phyloP scores from a whole-genome alignment of 1,139 yeast species.

The Candida albicans region DNA sequence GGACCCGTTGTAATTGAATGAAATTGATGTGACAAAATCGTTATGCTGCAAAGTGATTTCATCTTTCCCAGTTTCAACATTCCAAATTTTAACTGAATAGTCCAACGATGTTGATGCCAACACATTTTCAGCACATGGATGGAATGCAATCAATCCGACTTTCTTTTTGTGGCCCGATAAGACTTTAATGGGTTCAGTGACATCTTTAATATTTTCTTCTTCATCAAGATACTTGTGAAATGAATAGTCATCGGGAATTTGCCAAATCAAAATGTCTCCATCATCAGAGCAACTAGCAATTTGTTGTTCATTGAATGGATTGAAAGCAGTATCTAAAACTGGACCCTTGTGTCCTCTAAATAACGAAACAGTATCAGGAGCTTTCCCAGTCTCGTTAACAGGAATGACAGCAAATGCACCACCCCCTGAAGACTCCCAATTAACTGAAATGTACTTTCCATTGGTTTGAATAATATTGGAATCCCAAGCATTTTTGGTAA shows the following conservation, averaged over 20 bases:
- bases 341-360: constrained; percentile 96
- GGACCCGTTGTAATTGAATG: constrained; percentile 87
- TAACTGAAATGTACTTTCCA: constrained; percentile 81
- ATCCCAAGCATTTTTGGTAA: constrained; percentile 94
- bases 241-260: constrained; percentile 77
- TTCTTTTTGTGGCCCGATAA: constrained; percentile 87
- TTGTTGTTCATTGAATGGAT: constrained; percentile 78
- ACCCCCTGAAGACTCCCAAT: constrained; percentile 95
- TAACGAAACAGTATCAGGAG: constrained; percentile 89
- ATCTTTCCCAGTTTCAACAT: constrained; percentile 71
- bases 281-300: constrained; percentile 91
- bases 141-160: constrained; percentile 90
- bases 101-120: constrained; percentile 90
- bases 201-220: constrained; percentile 65
- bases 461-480: constrained; percentile 79
- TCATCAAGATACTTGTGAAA: constrained; percentile 60
- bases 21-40: constrained; percentile 86
- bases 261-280: constrained; percentile 85
- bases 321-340: constrained; percentile 90
- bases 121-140: constrained; percentile 84
- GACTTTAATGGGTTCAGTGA: constrained; percentile 63
- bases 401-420: constrained; percentile 97
- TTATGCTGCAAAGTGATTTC: constrained; percentile 77
- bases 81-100: constrained; percentile 89
- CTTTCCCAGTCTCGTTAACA: constrained; percentile 80